Evolutionary conservation across 176 grass and related monocot species (phyloP), one percentile per base, ranked within the genome.

Genomic region (Aegilops speltoides): DNA sequence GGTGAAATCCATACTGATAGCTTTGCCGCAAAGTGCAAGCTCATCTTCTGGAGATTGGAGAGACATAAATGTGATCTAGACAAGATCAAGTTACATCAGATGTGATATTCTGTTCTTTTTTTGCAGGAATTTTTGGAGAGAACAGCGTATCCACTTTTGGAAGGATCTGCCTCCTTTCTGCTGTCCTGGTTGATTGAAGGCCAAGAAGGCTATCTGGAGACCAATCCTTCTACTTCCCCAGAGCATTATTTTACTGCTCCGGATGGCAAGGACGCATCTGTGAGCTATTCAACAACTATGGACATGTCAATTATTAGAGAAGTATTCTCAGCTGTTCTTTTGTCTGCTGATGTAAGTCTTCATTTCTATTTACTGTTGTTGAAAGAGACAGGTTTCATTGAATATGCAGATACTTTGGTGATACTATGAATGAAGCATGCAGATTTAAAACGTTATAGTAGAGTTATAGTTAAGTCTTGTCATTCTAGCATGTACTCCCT

Each of bases 261-360:
- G 9, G 82, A 93, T 93, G 92, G 89, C 72, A 95, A 90, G 77
- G 77, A 81, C 60, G 93, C 95, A 7, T 90, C 89, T 91, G 95
- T 97, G 45, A 95, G 93, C 85, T 97, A 95, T 86, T 95, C 95
- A 60, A 90, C 93, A 70, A 97, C 93, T 33, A 97, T 97, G 93
- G 95, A 95, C 83, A 97, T 97, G 57, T 83, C 91, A 71, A 84
- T 97, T 84, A 97, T 95, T 86, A 79, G 86, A 64, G 95, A 97
- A 86, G 82, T 97, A 57, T 95, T 97, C 87, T 79, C 84, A 45
- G 89, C 84, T 83, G 83, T 93, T 84, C 68, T 95, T 72, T 63
- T 84, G 23, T 91, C 93, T 81, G 76, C 91, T 81, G 85, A 97
- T 82, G 95, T 97, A 83, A 86, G 74, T 79, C 38, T 80, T 56